These are phyloP conservation scores for Monosporozyma siamensis DNA, from an alignment of 805 yeast species.

Conservation along the genomic window DNA sequence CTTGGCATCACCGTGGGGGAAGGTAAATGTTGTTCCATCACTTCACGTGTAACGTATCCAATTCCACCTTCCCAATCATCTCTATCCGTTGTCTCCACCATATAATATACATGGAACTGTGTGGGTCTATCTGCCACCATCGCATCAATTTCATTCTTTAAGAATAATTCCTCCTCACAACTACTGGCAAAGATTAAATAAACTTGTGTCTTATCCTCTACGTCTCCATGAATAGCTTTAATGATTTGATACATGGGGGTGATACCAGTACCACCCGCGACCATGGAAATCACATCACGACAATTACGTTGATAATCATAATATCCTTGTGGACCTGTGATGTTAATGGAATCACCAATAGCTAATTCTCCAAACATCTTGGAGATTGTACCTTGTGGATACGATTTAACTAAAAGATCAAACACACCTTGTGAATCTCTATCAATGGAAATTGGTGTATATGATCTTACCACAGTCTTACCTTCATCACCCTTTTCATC, in stretches of 20 bases:
- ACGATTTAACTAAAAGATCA: conserved; percentile 77
- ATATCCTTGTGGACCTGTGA: conserved; percentile 87
- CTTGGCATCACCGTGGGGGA: conserved; percentile 40
- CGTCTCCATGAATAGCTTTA: conserved; percentile 68
- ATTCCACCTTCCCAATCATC: conserved; percentile 65
- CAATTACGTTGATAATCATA: conserved; percentile 76
- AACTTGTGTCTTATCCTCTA: conserved; percentile 69
- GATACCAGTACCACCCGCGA: conserved; percentile 95
- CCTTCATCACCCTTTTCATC: conserved; percentile 43
- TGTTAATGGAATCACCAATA: conserved; percentile 69
- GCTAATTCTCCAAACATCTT: conserved; percentile 59
- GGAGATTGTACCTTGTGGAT: conserved; percentile 79
- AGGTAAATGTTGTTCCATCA: conserved; percentile 57
- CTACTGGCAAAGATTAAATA: conserved; percentile 75
- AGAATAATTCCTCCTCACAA: conserved; percentile 66
- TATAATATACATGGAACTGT: conserved; percentile 61
- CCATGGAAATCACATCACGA: conserved; percentile 70
- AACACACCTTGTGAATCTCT: conserved; percentile 66
- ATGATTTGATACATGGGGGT: conserved; percentile 93
- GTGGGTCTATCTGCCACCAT: conserved; percentile 49
- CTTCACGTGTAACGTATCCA: conserved; percentile 66
- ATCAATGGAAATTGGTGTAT: conserved; percentile 82
- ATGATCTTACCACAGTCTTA: conserved; percentile 74
- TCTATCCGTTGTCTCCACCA: conserved; percentile 9
- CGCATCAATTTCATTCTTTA: conserved; percentile 69